Evolutionary conservation across 192 early-diverging fungal genomes (phyloP).

Genomic region (Rhizophagus clarus): DNA sequence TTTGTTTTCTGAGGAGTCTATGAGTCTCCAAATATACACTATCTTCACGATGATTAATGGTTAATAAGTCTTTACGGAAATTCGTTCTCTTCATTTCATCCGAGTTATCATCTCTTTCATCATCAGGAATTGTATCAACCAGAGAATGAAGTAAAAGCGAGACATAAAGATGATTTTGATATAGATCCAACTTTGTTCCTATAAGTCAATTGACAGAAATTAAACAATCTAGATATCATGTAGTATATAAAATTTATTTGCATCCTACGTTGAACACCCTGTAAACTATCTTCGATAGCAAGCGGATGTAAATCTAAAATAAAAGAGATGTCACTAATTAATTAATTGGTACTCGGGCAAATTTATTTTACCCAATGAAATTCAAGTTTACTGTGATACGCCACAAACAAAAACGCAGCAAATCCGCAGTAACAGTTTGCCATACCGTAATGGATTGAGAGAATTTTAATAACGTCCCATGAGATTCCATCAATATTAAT

Average conservation of each 20-base stretch:
- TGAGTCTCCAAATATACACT: constrained; percentile 18
- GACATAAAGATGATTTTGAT: constrained; percentile 30
- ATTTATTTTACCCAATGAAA: too few species aligned
- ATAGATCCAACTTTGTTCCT: constrained; percentile 36
- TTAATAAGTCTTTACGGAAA: constrained; percentile 6
- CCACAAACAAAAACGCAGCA: too few species aligned
- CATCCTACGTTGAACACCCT: constrained; percentile 12
- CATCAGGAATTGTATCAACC: not conserved
- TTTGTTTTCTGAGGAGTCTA: constrained; percentile 1
- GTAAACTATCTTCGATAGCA: constrained; percentile 37
- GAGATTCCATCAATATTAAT: constrained; percentile 55
- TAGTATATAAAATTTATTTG: not conserved
- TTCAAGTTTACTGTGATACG: too few species aligned
- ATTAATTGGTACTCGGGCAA: not conserved
- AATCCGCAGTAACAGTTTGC: not conserved
- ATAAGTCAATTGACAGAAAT: not conserved
- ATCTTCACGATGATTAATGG: constrained; percentile 5
- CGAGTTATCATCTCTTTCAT: not conserved
- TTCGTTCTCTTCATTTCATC: not conserved
- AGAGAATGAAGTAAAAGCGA: constrained; percentile 33
- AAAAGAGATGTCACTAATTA: not conserved
- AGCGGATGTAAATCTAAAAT: constrained; percentile 41
- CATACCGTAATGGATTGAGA: constrained; percentile 43
- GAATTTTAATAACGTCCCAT: constrained; percentile 47
- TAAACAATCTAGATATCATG: not conserved